Evolutionary conservation across 768 basidiomycete genomes (phyloP).

Genomic region (Auricularia sp.): DNA sequence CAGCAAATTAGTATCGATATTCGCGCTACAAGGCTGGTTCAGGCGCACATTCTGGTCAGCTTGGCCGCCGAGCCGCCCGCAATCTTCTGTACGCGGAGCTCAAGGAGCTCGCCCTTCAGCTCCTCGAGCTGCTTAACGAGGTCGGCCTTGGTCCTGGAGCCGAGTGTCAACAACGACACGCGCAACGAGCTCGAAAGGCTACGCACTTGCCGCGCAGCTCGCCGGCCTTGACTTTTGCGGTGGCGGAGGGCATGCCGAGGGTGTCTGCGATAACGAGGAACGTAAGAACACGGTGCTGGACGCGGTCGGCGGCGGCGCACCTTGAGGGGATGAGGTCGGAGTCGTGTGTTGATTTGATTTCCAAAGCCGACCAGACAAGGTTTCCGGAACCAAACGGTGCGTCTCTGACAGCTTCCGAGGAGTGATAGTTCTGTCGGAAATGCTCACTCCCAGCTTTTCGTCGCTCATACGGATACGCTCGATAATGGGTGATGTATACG

Average conservation of each 20-base stretch:
- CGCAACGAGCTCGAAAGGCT: constrained; percentile 5
- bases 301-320: background rate
- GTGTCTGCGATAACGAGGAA: constrained; percentile 2
- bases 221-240: constrained; percentile 91
- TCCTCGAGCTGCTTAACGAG: constrained; percentile 87
- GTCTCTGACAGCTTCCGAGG: too few relatives aligned
- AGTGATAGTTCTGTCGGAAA: too few relatives aligned
- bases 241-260: constrained; percentile 40
- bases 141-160: constrained; percentile 84
- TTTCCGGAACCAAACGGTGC: too few relatives aligned
- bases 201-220: constrained; percentile 91
- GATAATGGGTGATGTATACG: too few relatives aligned
- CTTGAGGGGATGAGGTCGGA: background rate
- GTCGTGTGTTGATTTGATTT: too few relatives aligned
- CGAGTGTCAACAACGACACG: background rate
- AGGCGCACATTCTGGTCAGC: constrained; percentile 90
- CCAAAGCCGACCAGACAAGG: too few relatives aligned
- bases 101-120: constrained; percentile 90
- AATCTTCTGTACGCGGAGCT: constrained; percentile 95
- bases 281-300: background rate
- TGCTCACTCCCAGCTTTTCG: too few relatives aligned
- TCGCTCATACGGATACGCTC: too few relatives aligned
- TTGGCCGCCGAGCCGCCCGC: constrained; percentile 92
- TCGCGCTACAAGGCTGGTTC: background rate
- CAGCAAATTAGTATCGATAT: background rate